Base-by-base conservation (phyloP, 202 grass and related monocot species). In the Thinopyrum obtusiflorum region DNA sequence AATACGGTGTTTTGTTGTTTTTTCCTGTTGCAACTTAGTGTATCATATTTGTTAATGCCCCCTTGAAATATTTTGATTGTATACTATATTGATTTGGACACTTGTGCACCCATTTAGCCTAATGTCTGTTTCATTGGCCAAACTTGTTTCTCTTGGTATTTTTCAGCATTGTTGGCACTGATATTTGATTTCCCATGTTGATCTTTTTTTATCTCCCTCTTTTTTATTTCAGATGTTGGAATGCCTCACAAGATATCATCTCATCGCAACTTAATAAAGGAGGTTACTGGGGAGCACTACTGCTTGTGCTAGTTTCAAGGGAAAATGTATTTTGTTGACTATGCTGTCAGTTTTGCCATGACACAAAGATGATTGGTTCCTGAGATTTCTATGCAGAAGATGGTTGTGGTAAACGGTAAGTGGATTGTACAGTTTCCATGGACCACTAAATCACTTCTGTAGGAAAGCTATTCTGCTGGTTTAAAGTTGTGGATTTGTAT, bases 221-320 rank as follows among this genome's bases (percentile, higher is more conserved):
- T 83, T 64, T 63, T 13, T 75, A 6, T 75, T 49, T 84, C 57
- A 83, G 81, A 36, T 77, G 60, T 77, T 9, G 7, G 39, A 76
- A 76, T 23, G 18, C 20, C 65, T 70, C 28, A 57, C 29, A 25
- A 59, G 24, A 76, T 84, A 51, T 51, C 61, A 26, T 62, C 25
- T 47, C 17, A 4, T 18, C 31, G 39, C 27, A 39, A 27, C n/a
- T 13, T 74, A 21, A 35, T 15, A 60, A 82, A 49, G 21, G 68
- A 42, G 49, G 26, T 14, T 64, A 29, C 39, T n/a, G 57, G 18
- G 59, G 59, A 76, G 82, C 10, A 27, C 18, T 26, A 33, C 53
- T 47, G 80, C 35, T 28, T 70, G 18, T 61, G 73, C 18, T 49
- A 83, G 65, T 61, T 73, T 49, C 53, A 70, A 83, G 51, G 86